A percentile compares a stretch with the other conserved stretches of the same genome.
Evolutionary conservation across 176 grass and related monocot species (phyloP).

Genomic region (Aegilops umbellulata): DNA sequence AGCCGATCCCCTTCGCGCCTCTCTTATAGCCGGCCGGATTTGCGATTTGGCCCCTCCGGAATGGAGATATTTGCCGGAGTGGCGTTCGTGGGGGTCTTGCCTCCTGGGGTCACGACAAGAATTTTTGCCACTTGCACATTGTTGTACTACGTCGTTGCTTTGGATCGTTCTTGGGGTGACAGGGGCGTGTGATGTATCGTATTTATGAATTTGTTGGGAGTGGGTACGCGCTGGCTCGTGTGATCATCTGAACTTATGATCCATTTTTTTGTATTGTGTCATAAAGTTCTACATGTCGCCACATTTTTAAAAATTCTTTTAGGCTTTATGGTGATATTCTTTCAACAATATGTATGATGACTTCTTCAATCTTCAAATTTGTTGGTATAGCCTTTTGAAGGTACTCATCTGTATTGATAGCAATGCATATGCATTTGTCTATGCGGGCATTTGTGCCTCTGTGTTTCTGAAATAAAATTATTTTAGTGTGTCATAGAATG

Average conservation of each 20-base stretch:
- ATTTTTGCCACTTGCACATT: neutral
- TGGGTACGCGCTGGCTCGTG: neutral
- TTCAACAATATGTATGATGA: accelerated
- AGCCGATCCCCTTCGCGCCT: neutral
- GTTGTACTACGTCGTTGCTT: neutral
- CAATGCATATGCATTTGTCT: too few species aligned
- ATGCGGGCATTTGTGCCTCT: too few species aligned
- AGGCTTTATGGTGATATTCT: too few species aligned
- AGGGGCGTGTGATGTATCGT: neutral
- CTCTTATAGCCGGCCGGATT: conserved; percentile 30
- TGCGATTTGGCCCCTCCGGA: neutral
- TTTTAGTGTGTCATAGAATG: too few species aligned
- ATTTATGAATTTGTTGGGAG: neutral
- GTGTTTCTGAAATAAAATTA: too few species aligned
- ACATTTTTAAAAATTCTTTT: too few species aligned
- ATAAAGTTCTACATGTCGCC: neutral
- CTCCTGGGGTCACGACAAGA: conserved; percentile 24
- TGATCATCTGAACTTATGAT: neutral
- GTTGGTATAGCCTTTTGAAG: too few species aligned
- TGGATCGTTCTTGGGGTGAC: neutral
- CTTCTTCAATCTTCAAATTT: too few species aligned
- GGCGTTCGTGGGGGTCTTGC: neutral
- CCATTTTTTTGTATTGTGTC: neutral
- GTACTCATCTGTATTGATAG: too few species aligned
- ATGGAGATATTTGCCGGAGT: neutral